Conservation (phyloP, 2,329 filamentous ascomycete genomes). For the Sarocladium oryzae region DNA sequence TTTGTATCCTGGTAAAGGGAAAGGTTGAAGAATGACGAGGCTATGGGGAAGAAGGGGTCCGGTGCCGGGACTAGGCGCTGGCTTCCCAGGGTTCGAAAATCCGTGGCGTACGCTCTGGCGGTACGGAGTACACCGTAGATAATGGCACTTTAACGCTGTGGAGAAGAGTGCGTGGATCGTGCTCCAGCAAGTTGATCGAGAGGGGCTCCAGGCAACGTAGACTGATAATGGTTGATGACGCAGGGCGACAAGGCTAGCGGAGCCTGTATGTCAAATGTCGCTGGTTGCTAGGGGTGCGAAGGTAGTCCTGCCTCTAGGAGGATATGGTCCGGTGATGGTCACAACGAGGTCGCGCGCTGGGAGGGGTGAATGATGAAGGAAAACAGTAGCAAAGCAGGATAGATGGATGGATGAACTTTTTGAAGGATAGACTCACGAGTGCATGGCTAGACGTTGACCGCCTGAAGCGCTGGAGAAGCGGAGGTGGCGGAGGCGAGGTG, state of each 20-base stretch:
- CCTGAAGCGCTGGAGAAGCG: background rate
- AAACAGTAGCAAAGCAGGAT: too few species aligned
- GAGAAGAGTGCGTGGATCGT: conserved; percentile 5
- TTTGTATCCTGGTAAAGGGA: background rate
- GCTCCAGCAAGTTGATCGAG: background rate
- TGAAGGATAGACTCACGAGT: too few species aligned
- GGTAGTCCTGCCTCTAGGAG: background rate
- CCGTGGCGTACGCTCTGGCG: background rate
- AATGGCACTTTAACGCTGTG: background rate
- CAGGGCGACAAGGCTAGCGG: conserved; percentile 4
- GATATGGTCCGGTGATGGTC: background rate
- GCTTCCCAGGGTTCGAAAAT: conserved; percentile 1
- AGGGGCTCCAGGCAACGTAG: background rate
- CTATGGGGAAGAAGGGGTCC: conserved; percentile 1
- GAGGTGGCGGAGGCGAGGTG: background rate
- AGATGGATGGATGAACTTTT: too few species aligned
- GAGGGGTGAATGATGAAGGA: background rate
- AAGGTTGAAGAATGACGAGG: background rate
- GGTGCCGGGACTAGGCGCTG: background rate
- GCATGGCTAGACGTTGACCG: too few species aligned
- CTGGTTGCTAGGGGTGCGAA: background rate
- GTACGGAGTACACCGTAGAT: too few species aligned
- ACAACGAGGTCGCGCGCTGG: background rate
- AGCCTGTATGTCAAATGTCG: background rate
- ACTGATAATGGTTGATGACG: conserved; percentile 6